Evolutionary conservation across 495 filamentous ascomycete species (phyloP).

Genomic region (Aeminium ludgeri): DNA sequence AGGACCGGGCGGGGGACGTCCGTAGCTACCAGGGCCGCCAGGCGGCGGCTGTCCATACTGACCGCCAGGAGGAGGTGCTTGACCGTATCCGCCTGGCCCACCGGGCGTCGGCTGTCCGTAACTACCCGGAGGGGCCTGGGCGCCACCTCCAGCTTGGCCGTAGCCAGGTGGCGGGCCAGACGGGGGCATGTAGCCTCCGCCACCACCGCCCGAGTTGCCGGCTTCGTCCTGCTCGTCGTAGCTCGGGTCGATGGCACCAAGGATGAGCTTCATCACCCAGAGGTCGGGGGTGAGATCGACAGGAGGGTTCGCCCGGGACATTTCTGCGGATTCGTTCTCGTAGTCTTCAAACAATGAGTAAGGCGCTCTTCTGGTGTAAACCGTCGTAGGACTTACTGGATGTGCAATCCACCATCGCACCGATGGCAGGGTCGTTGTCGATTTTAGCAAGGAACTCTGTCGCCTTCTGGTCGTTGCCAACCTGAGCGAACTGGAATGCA

Average conservation of each 20-base stretch:
- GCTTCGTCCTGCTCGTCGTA: conserved; percentile 53
- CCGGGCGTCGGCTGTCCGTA: not conserved
- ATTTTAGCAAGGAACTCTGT: conserved; percentile 45
- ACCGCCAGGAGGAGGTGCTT: conserved; percentile 18
- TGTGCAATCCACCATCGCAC: conserved; percentile 51
- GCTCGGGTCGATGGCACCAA: conserved; percentile 49
- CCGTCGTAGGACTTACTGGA: conserved; percentile 44
- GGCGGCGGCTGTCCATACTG: conserved; percentile 22
- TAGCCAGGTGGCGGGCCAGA: conserved; percentile 8
- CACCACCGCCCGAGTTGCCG: conserved; percentile 15
- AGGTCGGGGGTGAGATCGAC: conserved; percentile 47
- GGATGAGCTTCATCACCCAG: conserved; percentile 55
- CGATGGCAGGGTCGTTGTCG: conserved; percentile 47
- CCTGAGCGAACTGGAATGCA: conserved; percentile 58
- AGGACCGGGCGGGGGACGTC: conserved; percentile 6
- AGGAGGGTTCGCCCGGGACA: conserved; percentile 37
- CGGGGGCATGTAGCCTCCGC: conserved; percentile 4
- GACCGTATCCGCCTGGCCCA: conserved; percentile 11
- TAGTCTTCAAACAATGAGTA: conserved; percentile 31
- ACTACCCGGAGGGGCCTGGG: not conserved
- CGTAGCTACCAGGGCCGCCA: conserved; percentile 11
- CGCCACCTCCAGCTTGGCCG: conserved; percentile 8
- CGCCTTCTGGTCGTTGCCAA: conserved; percentile 51
- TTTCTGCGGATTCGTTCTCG: conserved; percentile 49
- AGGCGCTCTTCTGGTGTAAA: too few species aligned